Base-by-base conservation (phyloP, 495 filamentous ascomycete genomes). In the Pseudomonodictys pantanalensis region DNA sequence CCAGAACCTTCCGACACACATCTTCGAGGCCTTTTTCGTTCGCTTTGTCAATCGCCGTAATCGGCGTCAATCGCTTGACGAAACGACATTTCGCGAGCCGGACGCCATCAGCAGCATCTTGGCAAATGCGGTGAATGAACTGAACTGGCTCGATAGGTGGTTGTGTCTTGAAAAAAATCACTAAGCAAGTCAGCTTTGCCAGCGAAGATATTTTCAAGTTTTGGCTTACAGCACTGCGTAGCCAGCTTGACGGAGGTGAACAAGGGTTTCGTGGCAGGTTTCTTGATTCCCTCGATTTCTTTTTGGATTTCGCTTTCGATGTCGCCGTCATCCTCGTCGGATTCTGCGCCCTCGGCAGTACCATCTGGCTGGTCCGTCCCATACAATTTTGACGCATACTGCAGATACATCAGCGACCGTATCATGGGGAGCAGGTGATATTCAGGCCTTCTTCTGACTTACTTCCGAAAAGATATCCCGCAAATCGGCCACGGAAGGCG, bases 301-400 rank as follows among this genome's bases (percentile, higher is more conserved):
- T 83, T 87, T 71, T 81, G 74, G 60, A 97, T 95, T 39, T 89
- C 83, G 0, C 83, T 80, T 66, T 96, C 93, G 67, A 98, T 93
- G 60, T 95, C 90, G 30, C 78, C 76, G 2, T 69, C 63, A 9
- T 70, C 68, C 10, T 73, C 73, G n/a, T 74, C 73, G 30, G 72
- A 69, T 12, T 73, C 66, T n/a, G 68, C 73, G 20, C 38, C 62
- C 2, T 73, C 53, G 23, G 58, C 68, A 33, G 68, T 58, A 1
- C 43, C 50, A 35, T 74, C 51, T 25, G 58, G 64, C 78, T 73
- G 56, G 72, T 76, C 42, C 22, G 28, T 33, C 17, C 50, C 70
- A 69, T 87, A 89, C 41, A 90, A 72, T 43, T 75, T 78, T 46
- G 82, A 75, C 11, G 76, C 80, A 62, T 83, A 85, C 82, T 87